phyloP scores from a whole-genome alignment of 257 asterid genomes.

The Verbascum thapsus region DNA sequence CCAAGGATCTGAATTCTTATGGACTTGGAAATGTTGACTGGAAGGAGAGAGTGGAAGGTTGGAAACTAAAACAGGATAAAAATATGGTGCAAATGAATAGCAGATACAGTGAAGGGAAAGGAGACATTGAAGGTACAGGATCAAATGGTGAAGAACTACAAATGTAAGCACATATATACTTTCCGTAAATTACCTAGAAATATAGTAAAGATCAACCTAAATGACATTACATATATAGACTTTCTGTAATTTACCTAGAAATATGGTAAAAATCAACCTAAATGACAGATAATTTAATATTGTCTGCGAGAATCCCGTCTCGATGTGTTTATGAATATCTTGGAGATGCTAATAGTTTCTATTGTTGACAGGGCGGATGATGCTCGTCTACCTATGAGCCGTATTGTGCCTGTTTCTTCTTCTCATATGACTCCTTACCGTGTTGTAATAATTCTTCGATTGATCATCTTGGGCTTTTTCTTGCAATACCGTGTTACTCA shows the following conservation, averaged over 20 bases:
- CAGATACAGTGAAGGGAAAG: conserved; percentile 62
- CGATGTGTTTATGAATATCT: conserved; percentile 4
- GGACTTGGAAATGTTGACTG: conserved; percentile 94
- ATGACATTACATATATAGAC: too few relatives aligned
- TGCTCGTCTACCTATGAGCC: conserved; percentile 72
- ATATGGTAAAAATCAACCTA: not conserved
- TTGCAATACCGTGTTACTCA: conserved; percentile 70
- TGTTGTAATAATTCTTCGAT: conserved; percentile 61
- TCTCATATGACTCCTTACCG: conserved; percentile 70
- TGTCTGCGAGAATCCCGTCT: not conserved
- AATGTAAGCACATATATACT: conserved; percentile 55
- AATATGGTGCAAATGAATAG: conserved; percentile 51
- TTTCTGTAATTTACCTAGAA: not conserved
- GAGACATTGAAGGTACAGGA: conserved; percentile 71
- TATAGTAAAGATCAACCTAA: not conserved
- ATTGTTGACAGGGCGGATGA: conserved; percentile 56
- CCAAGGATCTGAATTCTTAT: conserved; percentile 74
- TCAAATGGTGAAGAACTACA: conserved; percentile 76
- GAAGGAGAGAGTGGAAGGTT: conserved; percentile 92
- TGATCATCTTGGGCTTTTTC: conserved; percentile 67
- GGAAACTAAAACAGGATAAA: conserved; percentile 78
- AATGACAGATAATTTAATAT: not conserved
- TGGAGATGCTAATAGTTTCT: conserved; percentile 30
- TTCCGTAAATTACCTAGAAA: not conserved
- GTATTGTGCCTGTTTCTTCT: conserved; percentile 55